Evolutionary conservation across 164 flowering plant genomes (phyloP), one percentile per base, ranked within the genome.

Genomic region (Dillenia turbinata): DNA sequence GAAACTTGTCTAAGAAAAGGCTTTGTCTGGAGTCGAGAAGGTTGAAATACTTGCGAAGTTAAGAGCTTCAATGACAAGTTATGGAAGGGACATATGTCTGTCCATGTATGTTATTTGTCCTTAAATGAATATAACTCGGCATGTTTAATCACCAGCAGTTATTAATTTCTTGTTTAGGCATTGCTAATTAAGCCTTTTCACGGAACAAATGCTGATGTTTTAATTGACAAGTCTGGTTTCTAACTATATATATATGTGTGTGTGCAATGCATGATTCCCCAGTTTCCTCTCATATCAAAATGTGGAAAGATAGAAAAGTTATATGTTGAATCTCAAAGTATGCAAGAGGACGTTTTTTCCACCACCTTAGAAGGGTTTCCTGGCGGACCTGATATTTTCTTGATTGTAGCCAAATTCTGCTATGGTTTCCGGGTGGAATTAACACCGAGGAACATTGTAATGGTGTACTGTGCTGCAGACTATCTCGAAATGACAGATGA

Each of bases 201-300:
- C 9, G 22, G 61, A 54, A 54, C 17, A 19, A n/a, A 63, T 45
- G 17, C 59, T 12, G 45, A 33, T 52, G 8, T 45, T 10, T 26
- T 50, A 14, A 19, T 56, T 52, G 26, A 45, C 52, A 24, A 61
- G 45, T 68, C 24, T 47, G 65, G 52, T 17, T 40, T 53, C 56
- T 9, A 45, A 59, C 12, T 60, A 12, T 54, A 15, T 60, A 52
- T 69, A 59, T 33, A 19, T 19, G 22, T 19, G 22, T 19, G 22
- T 1, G 22, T 19, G 59, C 46, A 16, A 26, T 7, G n/a, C 43
- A 51, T 76, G 61, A 12, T 15, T 79, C 45, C 76, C 52, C 83
- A 92, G 98, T 92, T 92, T 76, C 98, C 98, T 45, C 85, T 92
- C 13, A 62, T 83, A 57, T 84, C 97, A 33, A 87, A 71, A 71